These are phyloP conservation scores for Epicoccum sorghinum DNA, from an alignment of 2,329 filamentous ascomycete species.

Conservation along the genomic window DNA sequence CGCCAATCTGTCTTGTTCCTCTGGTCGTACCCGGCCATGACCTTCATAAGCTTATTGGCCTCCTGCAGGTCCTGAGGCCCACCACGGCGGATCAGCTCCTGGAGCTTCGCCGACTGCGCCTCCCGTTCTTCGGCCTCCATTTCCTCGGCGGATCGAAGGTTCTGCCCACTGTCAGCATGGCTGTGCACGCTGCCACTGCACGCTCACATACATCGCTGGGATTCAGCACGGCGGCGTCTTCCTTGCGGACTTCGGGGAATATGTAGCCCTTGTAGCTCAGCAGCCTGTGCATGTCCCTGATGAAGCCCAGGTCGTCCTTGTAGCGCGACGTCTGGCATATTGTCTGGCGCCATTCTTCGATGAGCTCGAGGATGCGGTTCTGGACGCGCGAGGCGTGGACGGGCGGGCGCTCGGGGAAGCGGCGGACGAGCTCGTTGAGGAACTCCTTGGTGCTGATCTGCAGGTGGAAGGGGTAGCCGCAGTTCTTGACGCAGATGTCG, in stretches of 20 bases:
- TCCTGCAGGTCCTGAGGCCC: slow-evolving; percentile 93
- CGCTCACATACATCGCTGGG: slow-evolving; percentile 83
- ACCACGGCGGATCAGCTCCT: slow-evolving; percentile 92
- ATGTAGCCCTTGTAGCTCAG: slow-evolving; percentile 96
- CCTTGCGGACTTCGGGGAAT: slow-evolving; percentile 88
- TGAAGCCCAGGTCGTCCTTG: slow-evolving; percentile 95
- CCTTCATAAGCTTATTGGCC: slow-evolving; percentile 96
- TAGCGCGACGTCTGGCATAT: slow-evolving; percentile 98
- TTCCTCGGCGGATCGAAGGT: slow-evolving; percentile 93
- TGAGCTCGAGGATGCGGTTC: slow-evolving; percentile 88
- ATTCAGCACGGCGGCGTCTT: slow-evolving; percentile 95
- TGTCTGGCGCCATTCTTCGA: slow-evolving; percentile 97
- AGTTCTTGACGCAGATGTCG: slow-evolving; percentile 99
- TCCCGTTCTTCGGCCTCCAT: slow-evolving; percentile 98
- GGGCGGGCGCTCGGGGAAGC: slow-evolving; percentile 93
- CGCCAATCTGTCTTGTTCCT: slow-evolving; percentile 96
- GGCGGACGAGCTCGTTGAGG: slow-evolving; percentile 93
- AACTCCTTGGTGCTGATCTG: slow-evolving; percentile 99
- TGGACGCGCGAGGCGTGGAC: slow-evolving; percentile 86
- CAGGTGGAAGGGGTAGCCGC: slow-evolving; percentile 97
- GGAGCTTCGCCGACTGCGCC: slow-evolving; percentile 96
- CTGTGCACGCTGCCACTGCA: not conserved
- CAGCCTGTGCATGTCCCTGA: slow-evolving; percentile 95
- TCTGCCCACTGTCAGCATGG: slow-evolving; percentile 59
- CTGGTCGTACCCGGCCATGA: slow-evolving; percentile 98